Conservation (phyloP, 768 basidiomycete species). For the Calocybe cyanea region DNA sequence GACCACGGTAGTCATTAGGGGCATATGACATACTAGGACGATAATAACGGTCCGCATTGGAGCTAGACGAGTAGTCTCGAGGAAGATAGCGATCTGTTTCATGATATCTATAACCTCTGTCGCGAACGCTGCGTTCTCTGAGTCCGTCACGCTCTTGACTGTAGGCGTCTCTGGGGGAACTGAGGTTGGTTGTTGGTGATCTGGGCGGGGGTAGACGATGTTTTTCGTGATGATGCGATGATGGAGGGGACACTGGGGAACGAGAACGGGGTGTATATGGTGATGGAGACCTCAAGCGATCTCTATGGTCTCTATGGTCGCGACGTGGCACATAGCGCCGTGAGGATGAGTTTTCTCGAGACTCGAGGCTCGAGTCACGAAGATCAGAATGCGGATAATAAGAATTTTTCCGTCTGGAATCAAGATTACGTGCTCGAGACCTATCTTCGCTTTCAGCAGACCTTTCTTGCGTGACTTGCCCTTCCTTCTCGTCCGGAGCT, state of each 20-base stretch:
- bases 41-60: constrained; percentile 23
- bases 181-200: constrained; percentile 31
- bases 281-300: constrained; percentile 22
- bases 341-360: constrained; percentile 14
- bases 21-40: constrained; percentile 19
- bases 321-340: constrained; percentile 19
- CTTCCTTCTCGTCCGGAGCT: constrained; percentile 17
- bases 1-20: constrained; percentile 20
- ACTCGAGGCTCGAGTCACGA: constrained; percentile 31
- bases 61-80: constrained; percentile 9
- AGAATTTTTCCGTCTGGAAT: constrained; percentile 23
- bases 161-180: constrained; percentile 34
- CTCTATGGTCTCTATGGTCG: constrained; percentile 24
- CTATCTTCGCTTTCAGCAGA: constrained; percentile 43
- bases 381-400: constrained; percentile 26
- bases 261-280: constrained; percentile 27
- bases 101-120: constrained; percentile 22
- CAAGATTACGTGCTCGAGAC: constrained; percentile 28
- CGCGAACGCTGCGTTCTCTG: constrained; percentile 27
- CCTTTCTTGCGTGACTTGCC: constrained; percentile 32
- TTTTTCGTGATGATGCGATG: constrained; percentile 30
- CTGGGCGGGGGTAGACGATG: constrained; percentile 39
- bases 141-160: constrained; percentile 30
- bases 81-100: constrained; percentile 21
- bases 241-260: constrained; percentile 35